Percentiles rank a stretch among this genome's conserved stretches.
These are phyloP conservation scores for Helianthus tuberosus DNA, from an alignment of 129 eudicot species.

Conservation along the genomic window DNA sequence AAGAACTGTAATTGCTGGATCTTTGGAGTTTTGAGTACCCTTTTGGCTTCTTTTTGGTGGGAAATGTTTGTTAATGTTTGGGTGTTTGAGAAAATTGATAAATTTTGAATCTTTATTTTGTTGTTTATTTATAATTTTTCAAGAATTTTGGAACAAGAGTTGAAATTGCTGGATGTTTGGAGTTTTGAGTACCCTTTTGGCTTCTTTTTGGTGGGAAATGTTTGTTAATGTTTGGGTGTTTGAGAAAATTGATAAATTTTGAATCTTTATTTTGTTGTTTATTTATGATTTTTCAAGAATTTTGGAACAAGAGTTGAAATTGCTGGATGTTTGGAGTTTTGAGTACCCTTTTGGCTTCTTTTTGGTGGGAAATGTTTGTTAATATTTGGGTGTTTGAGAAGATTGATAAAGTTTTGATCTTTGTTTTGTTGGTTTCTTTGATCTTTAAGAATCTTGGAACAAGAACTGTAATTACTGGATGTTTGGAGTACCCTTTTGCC, in stretches of 20 bases:
- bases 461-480: slow-evolving; percentile 8
- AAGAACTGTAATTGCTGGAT: slow-evolving; percentile 11
- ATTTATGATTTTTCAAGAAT: slow-evolving; percentile 11
- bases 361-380: slow-evolving; percentile 11
- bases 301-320: slow-evolving; percentile 13
- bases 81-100: neutral
- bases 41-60: neutral
- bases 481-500: neutral
- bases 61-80: slow-evolving; percentile 8
- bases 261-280: neutral
- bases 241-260: neutral
- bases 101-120: neutral
- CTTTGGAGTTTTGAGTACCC: neutral
- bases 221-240: slow-evolving; percentile 7
- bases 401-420: neutral
- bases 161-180: slow-evolving; percentile 8
- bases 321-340: slow-evolving; percentile 9
- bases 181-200: neutral
- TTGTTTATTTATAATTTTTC: neutral
- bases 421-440: neutral
- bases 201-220: neutral
- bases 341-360: neutral
- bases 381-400: neutral
- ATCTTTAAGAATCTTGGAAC: slow-evolving; percentile 25
- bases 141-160: slow-evolving; percentile 24